Conservation (phyloP, 2,329 filamentous ascomycete genomes). For the Aspergillus persii region DNA sequence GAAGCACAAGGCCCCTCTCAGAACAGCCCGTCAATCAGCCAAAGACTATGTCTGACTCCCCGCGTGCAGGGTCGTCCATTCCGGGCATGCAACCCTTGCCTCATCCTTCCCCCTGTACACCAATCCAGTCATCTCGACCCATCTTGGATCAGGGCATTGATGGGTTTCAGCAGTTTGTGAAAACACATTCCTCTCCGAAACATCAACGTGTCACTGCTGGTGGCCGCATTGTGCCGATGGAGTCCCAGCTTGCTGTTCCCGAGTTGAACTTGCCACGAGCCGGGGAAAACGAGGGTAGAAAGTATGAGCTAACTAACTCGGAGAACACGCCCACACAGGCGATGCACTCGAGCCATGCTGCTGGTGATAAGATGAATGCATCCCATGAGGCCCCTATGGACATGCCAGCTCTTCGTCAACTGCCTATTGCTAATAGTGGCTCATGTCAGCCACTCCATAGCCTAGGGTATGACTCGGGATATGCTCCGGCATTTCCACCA, state of each 20-base stretch:
- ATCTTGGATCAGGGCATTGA: conserved; percentile 34
- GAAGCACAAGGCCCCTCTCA: conserved; percentile 21
- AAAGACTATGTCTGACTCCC: conserved; percentile 21
- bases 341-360: not conserved
- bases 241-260: conserved; percentile 32
- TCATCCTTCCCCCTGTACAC: conserved; percentile 29
- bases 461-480: not conserved
- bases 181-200: conserved; percentile 48
- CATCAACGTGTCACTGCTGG: conserved; percentile 51
- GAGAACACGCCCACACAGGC: not conserved
- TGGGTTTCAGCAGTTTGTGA: conserved; percentile 48
- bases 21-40: conserved; percentile 27
- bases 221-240: conserved; percentile 50
- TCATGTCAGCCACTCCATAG: not conserved
- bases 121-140: conserved; percentile 33
- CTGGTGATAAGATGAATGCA: not conserved
- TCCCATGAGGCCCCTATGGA: not conserved
- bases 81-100: conserved; percentile 14
- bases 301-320: not conserved
- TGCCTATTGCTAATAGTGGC: not conserved
- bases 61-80: conserved; percentile 18
- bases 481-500: conserved; percentile 9
- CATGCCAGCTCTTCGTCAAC: not conserved
- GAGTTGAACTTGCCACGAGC: conserved; percentile 32
- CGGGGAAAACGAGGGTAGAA: conserved; percentile 10